phyloP scores from a whole-genome alignment of 164 flowering plant species.

The Magnolia kwangsiensis region DNA sequence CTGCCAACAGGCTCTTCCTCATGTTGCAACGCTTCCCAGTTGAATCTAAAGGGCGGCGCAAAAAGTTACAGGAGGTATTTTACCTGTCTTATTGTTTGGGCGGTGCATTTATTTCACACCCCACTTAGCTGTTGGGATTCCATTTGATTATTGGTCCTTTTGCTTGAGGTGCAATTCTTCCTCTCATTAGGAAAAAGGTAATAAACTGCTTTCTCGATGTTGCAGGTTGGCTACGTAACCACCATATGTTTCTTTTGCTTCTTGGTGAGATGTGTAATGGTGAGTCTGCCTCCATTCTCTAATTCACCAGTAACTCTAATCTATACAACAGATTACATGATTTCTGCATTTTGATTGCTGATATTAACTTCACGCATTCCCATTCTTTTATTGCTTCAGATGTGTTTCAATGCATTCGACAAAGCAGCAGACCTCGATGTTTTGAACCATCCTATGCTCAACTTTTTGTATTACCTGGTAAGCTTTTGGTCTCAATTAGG shows the following conservation, averaged over 20 bases:
- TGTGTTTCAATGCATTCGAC: slow-evolving; percentile 88
- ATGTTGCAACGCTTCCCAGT: slow-evolving; percentile 94
- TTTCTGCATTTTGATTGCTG: not conserved
- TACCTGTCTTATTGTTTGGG: not conserved
- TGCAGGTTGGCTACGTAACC: slow-evolving; percentile 97
- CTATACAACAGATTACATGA: not conserved
- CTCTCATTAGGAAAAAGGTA: not conserved
- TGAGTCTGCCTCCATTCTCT: slow-evolving; percentile 33
- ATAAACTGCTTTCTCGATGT: not conserved
- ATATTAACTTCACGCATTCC: not conserved
- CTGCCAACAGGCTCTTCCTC: slow-evolving; percentile 66
- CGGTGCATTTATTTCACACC: not conserved
- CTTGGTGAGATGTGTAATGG: slow-evolving; percentile 86
- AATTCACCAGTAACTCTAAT: not conserved
- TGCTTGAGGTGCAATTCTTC: no score
- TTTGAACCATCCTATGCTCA: slow-evolving; percentile 80
- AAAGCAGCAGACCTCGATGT: slow-evolving; percentile 85
- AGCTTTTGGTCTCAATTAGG: slow-evolving; percentile 12
- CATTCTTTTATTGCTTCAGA: slow-evolving; percentile 30
- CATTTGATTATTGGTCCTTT: not conserved
- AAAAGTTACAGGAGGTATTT: slow-evolving; percentile 88
- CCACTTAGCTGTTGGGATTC: not conserved
- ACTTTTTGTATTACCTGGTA: slow-evolving; percentile 82
- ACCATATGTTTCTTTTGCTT: slow-evolving; percentile 94
- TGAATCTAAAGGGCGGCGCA: slow-evolving; percentile 92